These are phyloP conservation scores for Aureoboletus auriporus DNA, from an alignment of 768 basidiomycete genomes.

Conservation along the genomic window DNA sequence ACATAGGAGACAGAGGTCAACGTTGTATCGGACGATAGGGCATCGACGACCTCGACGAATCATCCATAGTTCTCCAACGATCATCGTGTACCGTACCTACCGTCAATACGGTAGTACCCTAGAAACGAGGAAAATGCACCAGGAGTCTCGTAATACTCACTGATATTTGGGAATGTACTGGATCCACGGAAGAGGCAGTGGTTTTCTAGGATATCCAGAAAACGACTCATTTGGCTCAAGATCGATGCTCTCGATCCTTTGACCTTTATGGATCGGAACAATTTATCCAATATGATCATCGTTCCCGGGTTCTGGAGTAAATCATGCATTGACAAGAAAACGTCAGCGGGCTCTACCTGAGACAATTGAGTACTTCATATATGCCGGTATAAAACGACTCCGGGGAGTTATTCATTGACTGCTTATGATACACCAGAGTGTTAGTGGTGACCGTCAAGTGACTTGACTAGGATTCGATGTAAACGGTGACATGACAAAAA, in stretches of 20 bases:
- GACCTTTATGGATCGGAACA: conserved; percentile 79
- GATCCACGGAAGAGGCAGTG: conserved; percentile 90
- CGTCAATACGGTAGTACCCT: conserved; percentile 98
- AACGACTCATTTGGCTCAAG: conserved; percentile 99
- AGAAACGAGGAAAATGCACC: conserved; percentile 4
- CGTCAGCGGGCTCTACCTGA: too few relatives aligned
- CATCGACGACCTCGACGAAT: conserved; percentile 36
- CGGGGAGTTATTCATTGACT: too few relatives aligned
- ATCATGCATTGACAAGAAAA: too few relatives aligned
- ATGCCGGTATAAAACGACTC: too few relatives aligned
- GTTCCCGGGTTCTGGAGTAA: too few relatives aligned
- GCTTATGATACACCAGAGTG: too few relatives aligned
- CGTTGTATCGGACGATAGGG: background rate
- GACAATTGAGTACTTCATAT: too few relatives aligned
- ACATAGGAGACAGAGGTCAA: background rate
- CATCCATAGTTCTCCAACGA: conserved; percentile 78
- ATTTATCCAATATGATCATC: conserved; percentile 96
- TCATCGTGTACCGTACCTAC: conserved; percentile 95
- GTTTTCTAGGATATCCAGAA: conserved; percentile 93
- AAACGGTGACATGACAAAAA: too few relatives aligned
- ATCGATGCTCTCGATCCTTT: conserved; percentile 94
- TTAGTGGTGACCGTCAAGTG: too few relatives aligned
- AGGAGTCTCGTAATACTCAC: background rate
- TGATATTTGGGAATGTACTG: conserved; percentile 48
- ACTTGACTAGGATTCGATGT: too few relatives aligned